Evolutionary conservation across 768 basidiomycete species (phyloP), one percentile per base, ranked within the genome.

Genomic region (Lentinus brumalis): DNA sequence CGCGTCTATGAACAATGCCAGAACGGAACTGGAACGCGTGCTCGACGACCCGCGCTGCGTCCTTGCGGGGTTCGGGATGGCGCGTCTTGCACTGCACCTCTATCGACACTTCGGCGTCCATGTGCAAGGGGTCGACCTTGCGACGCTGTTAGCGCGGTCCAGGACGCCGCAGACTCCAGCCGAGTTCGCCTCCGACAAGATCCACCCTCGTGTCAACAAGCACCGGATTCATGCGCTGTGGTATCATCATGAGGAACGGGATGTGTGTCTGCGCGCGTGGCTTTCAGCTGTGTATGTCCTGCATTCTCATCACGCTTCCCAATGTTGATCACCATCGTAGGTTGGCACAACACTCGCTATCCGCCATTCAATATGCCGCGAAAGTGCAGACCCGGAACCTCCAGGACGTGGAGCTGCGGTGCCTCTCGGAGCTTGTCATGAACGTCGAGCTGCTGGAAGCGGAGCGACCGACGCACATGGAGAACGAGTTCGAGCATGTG

Each of bases 221-320:
- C 14, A 40, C 32, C 32, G 42, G 29, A 64, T 78, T 8, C 55
- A 73, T 55, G 54, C 55, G 12, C 32, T 78, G 31, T 78, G 79
- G 79, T 67, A 66, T 26, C 68, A 63, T 5, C 64, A 70, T 39
- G 49, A 59, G 18, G 61, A 66, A 16, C 59, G 58, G 2, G 68
- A 76, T 44, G 40, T 77, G 16, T 76, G 73, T 58, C 67, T 78
- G 42, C 74, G 76, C 50, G 77, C 78, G 5, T 79, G 78, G 77
- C 59, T 79, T 8, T 73, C 76, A 26, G 76, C 71, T n/a, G 30
- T 58, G 61, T 62, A 39, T n/a, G 61, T 54, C 15, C 3, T 4
- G 12, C 4, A 15, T 29, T 30, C 2, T 18, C 10, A 18, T 49
- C 14, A 30, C 14, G 21, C 10, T 29, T 26, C 6, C 29, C 26